phyloP scores from a whole-genome alignment of 2,329 filamentous ascomycete species.

The Domatiomyces globalis region DNA sequence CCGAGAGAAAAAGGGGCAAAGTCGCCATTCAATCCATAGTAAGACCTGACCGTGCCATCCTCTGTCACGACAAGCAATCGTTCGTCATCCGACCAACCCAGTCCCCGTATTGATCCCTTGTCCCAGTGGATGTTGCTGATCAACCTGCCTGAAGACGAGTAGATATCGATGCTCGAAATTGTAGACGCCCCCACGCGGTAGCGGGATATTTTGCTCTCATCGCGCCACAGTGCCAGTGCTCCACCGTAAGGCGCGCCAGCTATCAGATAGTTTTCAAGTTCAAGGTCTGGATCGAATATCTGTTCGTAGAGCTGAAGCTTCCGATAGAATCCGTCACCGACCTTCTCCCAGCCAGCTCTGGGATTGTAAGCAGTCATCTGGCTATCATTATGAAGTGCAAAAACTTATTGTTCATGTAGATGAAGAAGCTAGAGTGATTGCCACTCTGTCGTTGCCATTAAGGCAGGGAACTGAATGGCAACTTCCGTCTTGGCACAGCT shows the following conservation, averaged over 20 bases:
- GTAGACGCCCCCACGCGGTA: conserved; percentile 57
- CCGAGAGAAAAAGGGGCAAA: conserved; percentile 90
- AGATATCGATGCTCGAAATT: conserved; percentile 83
- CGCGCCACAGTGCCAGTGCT: conserved; percentile 77
- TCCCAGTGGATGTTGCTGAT: conserved; percentile 82
- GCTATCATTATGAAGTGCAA: not conserved
- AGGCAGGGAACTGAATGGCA: not conserved
- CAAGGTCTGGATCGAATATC: conserved; percentile 82
- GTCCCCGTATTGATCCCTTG: conserved; percentile 67
- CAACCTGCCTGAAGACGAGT: conserved; percentile 80
- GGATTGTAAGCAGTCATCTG: conserved; percentile 42
- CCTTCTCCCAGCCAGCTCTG: conserved; percentile 83
- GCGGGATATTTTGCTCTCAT: conserved; percentile 69
- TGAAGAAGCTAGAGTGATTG: too few relatives aligned
- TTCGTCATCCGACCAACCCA: conserved; percentile 96
- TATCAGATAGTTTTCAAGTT: conserved; percentile 88
- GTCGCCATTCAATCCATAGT: conserved; percentile 81
- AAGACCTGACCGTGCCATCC: conserved; percentile 82
- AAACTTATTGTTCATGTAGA: not conserved
- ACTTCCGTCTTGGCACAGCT: not conserved
- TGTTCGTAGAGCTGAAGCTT: conserved; percentile 87
- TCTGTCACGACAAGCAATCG: conserved; percentile 74
- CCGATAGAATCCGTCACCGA: conserved; percentile 89
- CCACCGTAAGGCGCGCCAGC: conserved; percentile 86
- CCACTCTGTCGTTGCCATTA: too few relatives aligned